Evolutionary conservation across 2,329 filamentous ascomycete genomes (phyloP).

Genomic region (Fusarium buharicum): DNA sequence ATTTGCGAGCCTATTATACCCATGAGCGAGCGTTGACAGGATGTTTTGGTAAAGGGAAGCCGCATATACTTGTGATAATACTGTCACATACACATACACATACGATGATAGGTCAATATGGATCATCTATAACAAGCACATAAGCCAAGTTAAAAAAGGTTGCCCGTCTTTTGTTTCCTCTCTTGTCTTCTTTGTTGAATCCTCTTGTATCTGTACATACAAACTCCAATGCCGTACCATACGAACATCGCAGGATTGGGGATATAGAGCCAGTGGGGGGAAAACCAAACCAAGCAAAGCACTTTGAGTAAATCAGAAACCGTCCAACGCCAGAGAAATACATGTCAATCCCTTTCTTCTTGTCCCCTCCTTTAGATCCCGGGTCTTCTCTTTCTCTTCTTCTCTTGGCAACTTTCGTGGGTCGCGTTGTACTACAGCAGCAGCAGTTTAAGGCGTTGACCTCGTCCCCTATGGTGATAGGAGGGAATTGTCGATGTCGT

Average conservation of each 20-base stretch:
- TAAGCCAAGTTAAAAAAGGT: slow-evolving; percentile 35
- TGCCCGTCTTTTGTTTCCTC: slow-evolving; percentile 40
- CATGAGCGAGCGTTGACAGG: slow-evolving; percentile 11
- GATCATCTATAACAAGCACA: slow-evolving; percentile 11
- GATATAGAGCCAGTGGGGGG: slow-evolving; percentile 35
- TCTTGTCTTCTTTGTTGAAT: slow-evolving; percentile 39
- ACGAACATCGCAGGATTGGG: slow-evolving; percentile 29
- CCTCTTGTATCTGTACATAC: slow-evolving; percentile 45
- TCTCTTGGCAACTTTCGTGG: slow-evolving; percentile 28
- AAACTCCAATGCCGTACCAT: slow-evolving; percentile 43
- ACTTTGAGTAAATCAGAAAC: slow-evolving; percentile 34
- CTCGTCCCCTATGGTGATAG: slow-evolving; percentile 14
- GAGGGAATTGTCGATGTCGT: slow-evolving; percentile 14
- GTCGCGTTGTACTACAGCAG: slow-evolving; percentile 25
- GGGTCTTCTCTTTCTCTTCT: slow-evolving; percentile 3
- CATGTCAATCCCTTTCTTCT: slow-evolving; percentile 35
- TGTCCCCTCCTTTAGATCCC: slow-evolving; percentile 21
- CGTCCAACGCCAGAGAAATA: slow-evolving; percentile 42
- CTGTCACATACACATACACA: neutral
- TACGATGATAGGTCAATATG: neutral
- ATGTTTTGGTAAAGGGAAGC: neutral
- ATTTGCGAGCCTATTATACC: slow-evolving; percentile 23
- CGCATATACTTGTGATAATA: neutral
- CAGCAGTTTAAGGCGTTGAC: slow-evolving; percentile 19
- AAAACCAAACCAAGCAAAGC: slow-evolving; percentile 38